Conservation (phyloP, 2,329 filamentous ascomycete genomes). For the Diplodia intermedia region DNA sequence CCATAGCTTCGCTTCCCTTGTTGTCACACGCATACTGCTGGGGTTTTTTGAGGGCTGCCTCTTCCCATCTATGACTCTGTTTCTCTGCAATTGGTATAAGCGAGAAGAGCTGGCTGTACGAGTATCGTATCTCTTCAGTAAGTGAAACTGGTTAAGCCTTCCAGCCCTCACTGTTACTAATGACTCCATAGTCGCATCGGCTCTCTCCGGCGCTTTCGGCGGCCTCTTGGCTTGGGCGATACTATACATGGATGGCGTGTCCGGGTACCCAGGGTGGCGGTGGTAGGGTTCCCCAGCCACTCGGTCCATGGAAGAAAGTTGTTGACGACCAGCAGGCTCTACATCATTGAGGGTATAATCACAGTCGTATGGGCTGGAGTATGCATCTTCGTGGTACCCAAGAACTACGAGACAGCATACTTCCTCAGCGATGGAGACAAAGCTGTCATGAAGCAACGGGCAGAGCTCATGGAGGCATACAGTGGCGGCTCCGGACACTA, state of each 20-base stretch:
- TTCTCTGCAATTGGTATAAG: slow-evolving; percentile 44
- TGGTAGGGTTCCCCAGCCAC: slow-evolving; percentile 36
- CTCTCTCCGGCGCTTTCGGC: slow-evolving; percentile 41
- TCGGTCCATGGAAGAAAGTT: background rate
- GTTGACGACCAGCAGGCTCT: slow-evolving; percentile 37
- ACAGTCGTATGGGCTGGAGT: slow-evolving; percentile 41
- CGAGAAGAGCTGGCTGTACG: slow-evolving; percentile 42
- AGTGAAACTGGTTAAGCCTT: background rate
- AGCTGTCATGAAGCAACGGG: slow-evolving; percentile 44
- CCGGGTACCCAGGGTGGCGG: slow-evolving; percentile 40
- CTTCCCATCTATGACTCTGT: slow-evolving; percentile 44
- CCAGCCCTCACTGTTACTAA: background rate
- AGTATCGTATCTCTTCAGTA: slow-evolving; percentile 42
- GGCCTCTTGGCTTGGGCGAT: slow-evolving; percentile 43
- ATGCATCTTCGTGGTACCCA: slow-evolving; percentile 44
- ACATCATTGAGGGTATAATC: slow-evolving; percentile 44
- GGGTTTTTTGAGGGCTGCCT: slow-evolving; percentile 45
- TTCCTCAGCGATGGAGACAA: slow-evolving; percentile 45
- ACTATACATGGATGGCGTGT: slow-evolving; percentile 42
- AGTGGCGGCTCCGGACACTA: slow-evolving; percentile 43
- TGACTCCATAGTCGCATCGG: slow-evolving; percentile 35
- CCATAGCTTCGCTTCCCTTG: slow-evolving; percentile 37
- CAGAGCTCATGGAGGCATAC: slow-evolving; percentile 44
- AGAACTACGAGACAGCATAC: slow-evolving; percentile 44
- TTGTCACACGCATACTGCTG: slow-evolving; percentile 38